Base-by-base conservation (phyloP, 305 asterid species). In the Stenogyne calaminthoides region DNA sequence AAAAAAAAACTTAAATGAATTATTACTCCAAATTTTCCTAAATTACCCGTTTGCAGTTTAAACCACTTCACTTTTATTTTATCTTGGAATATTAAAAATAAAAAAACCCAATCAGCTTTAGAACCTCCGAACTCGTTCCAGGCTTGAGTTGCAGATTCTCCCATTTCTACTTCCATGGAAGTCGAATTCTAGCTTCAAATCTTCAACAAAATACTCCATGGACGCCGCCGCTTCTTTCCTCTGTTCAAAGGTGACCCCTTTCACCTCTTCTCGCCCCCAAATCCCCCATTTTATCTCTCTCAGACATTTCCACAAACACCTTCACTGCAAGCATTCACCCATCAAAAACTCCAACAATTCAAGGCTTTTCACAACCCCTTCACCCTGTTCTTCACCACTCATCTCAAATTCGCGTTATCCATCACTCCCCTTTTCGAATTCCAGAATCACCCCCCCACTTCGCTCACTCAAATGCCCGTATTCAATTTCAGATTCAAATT, bases 241-340 rank as follows among this genome's bases (percentile, higher is more conserved):
- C 67, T 83, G 78, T 79, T 83, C 91, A 16, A 89, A 84, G 86
- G 82, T 88, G 19, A 79, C 81, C 11, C 86, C 93, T 76, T 84
- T 81, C 56, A 58, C 54, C 60, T 73, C 73, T 52, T 19, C 66
- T 9, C 70, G 79, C 1, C 59, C 72, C n/a, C 58, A 78, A 14
- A 70, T 61, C 6, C 55, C 76, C 27, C 34, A 47, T 58, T 58
- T 67, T 6, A 16, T 66, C 73, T 77, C 91, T 0, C 11, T 84
- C 81, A 71, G 93, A 67, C 95, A 69, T 83, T 87, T 75, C 34
- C 73, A 79, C 95, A 88, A 87, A 80, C 96, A 76, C 2, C 15
- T 79, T 7, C 79, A 70, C 22, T 39, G 83, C 89, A 89, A 79
- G 11, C 39, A 19, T 10, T 22, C 71, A 1, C 69, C 75, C 22